These are phyloP conservation scores for Coemansia umbellata DNA, from an alignment of 192 early-diverging fungal species.

Conservation along the genomic window DNA sequence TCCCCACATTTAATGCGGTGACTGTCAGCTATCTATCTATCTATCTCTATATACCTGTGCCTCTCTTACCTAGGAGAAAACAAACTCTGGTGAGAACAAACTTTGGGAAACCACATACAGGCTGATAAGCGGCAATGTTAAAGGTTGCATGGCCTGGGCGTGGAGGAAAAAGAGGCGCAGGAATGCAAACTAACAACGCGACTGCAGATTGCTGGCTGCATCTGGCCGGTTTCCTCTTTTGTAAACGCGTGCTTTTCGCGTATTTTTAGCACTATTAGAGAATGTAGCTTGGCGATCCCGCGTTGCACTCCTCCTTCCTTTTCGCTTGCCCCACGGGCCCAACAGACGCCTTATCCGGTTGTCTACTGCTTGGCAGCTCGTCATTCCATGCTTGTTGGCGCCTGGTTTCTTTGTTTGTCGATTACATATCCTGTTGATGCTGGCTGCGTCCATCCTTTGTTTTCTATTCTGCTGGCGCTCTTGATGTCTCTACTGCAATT, in stretches of 20 bases:
- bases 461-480: not conserved
- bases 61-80: too few relatives aligned
- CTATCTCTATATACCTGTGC: too few relatives aligned
- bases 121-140: too few relatives aligned
- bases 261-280: not conserved
- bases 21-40: too few relatives aligned
- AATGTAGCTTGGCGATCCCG: constrained; percentile 3
- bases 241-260: constrained; percentile 3
- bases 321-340: not conserved
- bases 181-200: too few relatives aligned
- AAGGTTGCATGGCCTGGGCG: too few relatives aligned
- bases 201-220: not conserved
- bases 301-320: not conserved
- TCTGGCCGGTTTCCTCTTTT: not conserved
- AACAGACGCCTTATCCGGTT: constrained; percentile 1
- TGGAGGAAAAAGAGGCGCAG: too few relatives aligned
- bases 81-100: too few relatives aligned
- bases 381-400: not conserved
- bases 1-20: too few relatives aligned
- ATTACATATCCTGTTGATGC: not conserved
- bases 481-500: not conserved
- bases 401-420: constrained; percentile 1
- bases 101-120: too few relatives aligned
- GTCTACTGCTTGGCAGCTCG: constrained; percentile 1
- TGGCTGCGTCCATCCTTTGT: not conserved